Evolutionary conservation across 1,139 yeast genomes (phyloP).

Genomic region (Kodamaea sp.): DNA sequence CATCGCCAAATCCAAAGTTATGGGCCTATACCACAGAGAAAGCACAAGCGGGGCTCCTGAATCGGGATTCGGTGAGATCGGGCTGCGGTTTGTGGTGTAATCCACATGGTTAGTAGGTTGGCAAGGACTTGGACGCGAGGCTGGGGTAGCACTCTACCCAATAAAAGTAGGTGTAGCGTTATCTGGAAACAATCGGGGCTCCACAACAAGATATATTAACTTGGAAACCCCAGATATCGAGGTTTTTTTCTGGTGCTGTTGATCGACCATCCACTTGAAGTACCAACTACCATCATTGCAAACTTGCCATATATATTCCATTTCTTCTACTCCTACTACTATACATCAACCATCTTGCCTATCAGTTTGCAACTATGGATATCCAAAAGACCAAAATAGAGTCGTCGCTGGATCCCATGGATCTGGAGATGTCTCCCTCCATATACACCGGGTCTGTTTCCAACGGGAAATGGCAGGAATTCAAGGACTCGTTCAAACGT

Average conservation of each 20-base stretch:
- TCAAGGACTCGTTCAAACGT: slow-evolving; percentile 17
- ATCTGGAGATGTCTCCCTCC: slow-evolving; percentile 13
- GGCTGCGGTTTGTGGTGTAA: not conserved
- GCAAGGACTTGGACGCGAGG: too few relatives aligned
- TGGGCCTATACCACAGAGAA: too few relatives aligned
- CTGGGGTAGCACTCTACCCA: too few relatives aligned
- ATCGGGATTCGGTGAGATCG: not conserved
- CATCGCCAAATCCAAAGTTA: not conserved
- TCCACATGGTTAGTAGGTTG: too few relatives aligned
- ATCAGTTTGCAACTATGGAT: too few relatives aligned
- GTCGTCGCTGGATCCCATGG: slow-evolving; percentile 6
- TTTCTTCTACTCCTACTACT: not conserved
- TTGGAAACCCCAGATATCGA: too few relatives aligned
- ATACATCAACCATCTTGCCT: slow-evolving; percentile 2
- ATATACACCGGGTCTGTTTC: slow-evolving; percentile 8
- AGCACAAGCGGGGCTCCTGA: not conserved
- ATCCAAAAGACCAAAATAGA: slow-evolving; percentile 5
- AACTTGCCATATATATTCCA: slow-evolving; percentile 2
- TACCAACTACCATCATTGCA: too few relatives aligned
- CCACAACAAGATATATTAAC: too few relatives aligned
- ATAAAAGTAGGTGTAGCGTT: too few relatives aligned
- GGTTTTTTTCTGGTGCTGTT: too few relatives aligned
- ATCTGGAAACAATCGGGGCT: too few relatives aligned
- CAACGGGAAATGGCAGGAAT: slow-evolving; percentile 11
- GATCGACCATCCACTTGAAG: too few relatives aligned